phyloP scores from a whole-genome alignment of 1,284 basidiomycete species.

The Ganoderma leucocontextum region DNA sequence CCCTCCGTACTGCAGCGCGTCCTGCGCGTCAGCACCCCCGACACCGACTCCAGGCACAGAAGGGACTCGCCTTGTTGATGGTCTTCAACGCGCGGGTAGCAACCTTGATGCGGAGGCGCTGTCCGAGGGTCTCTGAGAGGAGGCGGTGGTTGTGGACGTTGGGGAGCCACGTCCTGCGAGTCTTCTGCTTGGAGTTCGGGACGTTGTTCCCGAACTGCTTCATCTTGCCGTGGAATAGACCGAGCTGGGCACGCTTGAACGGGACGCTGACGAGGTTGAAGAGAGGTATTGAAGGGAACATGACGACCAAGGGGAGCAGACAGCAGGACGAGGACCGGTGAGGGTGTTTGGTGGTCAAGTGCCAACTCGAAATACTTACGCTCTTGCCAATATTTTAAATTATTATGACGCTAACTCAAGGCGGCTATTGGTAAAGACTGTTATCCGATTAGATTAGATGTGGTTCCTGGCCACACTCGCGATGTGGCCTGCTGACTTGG shows the following conservation, averaged over 20 bases:
- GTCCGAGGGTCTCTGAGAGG: conserved; percentile 69
- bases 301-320: conserved; percentile 30
- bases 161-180: conserved; percentile 89
- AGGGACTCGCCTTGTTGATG: conserved; percentile 73
- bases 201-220: conserved; percentile 91
- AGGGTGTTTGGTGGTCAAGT: not conserved
- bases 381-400: too few species aligned
- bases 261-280: conserved; percentile 59
- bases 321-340: not conserved
- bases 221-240: conserved; percentile 82
- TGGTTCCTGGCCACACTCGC: not conserved
- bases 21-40: not conserved
- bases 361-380: too few species aligned
- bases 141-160: conserved; percentile 84
- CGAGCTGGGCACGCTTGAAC: conserved; percentile 79
- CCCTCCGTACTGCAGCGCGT: conserved; percentile 66
- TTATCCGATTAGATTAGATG: conserved; percentile 33
- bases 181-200: conserved; percentile 91
- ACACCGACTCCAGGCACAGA: not conserved
- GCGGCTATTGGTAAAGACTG: too few species aligned
- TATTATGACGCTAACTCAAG: too few species aligned
- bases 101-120: conserved; percentile 69
- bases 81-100: conserved; percentile 79
- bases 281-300: conserved; percentile 48
- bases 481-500: conserved; percentile 15